Evolutionary conservation across 305 asterid genomes (phyloP).

Genomic region (Fraxinus greggii): DNA sequence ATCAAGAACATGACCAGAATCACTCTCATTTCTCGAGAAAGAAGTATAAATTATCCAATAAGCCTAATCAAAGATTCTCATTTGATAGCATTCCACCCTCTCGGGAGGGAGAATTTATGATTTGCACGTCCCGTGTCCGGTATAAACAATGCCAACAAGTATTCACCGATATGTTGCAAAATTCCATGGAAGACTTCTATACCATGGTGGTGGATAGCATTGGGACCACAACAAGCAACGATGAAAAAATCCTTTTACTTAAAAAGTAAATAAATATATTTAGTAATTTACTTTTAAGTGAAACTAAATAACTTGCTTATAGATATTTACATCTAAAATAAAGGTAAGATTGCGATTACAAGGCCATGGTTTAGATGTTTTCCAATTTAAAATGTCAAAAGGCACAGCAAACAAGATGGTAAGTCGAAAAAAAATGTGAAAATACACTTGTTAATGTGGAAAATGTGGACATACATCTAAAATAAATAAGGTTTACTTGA

Average conservation of each 20-base stretch:
- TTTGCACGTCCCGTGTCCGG: not conserved
- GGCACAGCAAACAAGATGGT: not conserved
- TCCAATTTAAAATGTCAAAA: not conserved
- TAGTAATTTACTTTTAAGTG: not conserved
- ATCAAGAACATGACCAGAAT: not conserved
- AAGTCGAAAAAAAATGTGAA: not conserved
- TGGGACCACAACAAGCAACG: not conserved
- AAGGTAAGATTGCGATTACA: not conserved
- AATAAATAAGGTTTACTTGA: not conserved
- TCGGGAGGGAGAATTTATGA: not conserved
- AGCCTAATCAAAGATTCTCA: not conserved
- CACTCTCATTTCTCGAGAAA: not conserved
- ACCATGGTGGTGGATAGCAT: not conserved
- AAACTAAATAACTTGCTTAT: not conserved
- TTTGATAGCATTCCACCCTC: not conserved
- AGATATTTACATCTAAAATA: not conserved
- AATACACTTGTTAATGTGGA: not conserved
- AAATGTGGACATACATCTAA: not conserved
- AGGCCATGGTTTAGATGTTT: not conserved
- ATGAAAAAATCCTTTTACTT: not conserved
- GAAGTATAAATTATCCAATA: not conserved
- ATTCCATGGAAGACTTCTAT: not conserved
- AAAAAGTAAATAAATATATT: not conserved
- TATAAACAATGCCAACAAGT: not conserved
- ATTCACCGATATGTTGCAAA: not conserved